Base-by-base conservation (phyloP, 805 yeast genomes). In the Candida piceae region DNA sequence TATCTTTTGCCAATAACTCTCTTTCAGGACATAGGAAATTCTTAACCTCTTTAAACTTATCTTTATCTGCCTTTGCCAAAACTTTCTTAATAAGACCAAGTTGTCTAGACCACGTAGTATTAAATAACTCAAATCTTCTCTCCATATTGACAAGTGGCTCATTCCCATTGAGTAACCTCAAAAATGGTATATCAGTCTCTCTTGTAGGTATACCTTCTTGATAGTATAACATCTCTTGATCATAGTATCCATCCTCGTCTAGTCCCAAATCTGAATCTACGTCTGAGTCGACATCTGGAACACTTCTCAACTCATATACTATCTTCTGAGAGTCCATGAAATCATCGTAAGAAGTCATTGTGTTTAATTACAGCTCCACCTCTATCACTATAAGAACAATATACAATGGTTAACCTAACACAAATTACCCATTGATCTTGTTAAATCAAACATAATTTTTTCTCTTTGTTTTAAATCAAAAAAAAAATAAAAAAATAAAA, bases 111-210 rank as follows among this genome's bases (percentile, higher is more conserved):
- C 71, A 68, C 23, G 57, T 66, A 46, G 58, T 58, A 25, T 59
- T 48, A 44, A 64, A 74, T 27, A 70, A 44, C 23, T 61, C 57
- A 66, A 72, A 67, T 42, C 79, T 49, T 24, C 58, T 46, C 16
- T 54, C 38, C 17, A 63, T 60, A 36, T 64, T 60, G 2, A 53
- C 58, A 4, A 46, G 38, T 1, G 71, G 60, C 46, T 74, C 80
- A 12, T 57, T 43, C 1, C 76, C 77, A 13, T 64, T 62, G 26
- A 72, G 41, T 6, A 74, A 52, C 31, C 57, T 52, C 7, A 67
- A 59, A 52, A 73, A 69, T 10, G 77, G 76, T 6, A 60, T 42
- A 4, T 45, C 18, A 5, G 50, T 41, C 7, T 45, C 48, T 3
- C 40, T 33, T 3, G 34, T 29, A 0, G 53, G 46, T 11, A 43